Conservation (phyloP, 371 early-diverging fungal genomes). For the Actinomucor elegans region DNA sequence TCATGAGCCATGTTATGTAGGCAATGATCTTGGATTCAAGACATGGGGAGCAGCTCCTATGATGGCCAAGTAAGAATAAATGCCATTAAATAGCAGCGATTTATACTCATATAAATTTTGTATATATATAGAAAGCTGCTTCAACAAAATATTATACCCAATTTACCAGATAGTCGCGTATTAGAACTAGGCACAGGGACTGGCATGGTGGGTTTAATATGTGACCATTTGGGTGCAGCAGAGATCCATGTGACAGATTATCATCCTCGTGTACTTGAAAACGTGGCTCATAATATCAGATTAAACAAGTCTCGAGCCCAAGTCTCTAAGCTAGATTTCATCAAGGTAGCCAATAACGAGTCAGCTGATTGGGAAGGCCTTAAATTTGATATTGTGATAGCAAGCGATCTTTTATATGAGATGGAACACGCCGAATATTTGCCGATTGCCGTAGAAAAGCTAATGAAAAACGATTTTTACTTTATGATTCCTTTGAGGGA, state of each 20-base stretch:
- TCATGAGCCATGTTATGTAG: conserved; percentile 49
- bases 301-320: conserved; percentile 30
- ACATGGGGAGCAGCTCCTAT: conserved; percentile 55
- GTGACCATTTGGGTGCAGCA: conserved; percentile 40
- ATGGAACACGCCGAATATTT: conserved; percentile 49
- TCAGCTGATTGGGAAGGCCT: conserved; percentile 23
- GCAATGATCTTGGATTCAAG: conserved; percentile 49
- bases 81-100: no score
- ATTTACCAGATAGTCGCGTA: conserved; percentile 21
- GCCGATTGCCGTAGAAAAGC: conserved; percentile 36
- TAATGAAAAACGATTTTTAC: conserved; percentile 40
- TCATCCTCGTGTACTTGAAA: conserved; percentile 46
- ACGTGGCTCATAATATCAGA: conserved; percentile 41
- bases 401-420: conserved; percentile 48
- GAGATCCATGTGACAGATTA: conserved; percentile 44
- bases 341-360: conserved; percentile 28
- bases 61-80: conserved; percentile 40
- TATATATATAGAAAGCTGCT: conserved; percentile 28
- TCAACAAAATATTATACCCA: conserved; percentile 40
- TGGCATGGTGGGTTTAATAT: conserved; percentile 44
- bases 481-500: conserved; percentile 48
- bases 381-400: conserved; percentile 41
- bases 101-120: background rate
- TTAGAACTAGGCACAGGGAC: conserved; percentile 46
- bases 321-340: conserved; percentile 41